Base-by-base conservation (phyloP, 805 yeast species). In the Yarrowia deformans region DNA sequence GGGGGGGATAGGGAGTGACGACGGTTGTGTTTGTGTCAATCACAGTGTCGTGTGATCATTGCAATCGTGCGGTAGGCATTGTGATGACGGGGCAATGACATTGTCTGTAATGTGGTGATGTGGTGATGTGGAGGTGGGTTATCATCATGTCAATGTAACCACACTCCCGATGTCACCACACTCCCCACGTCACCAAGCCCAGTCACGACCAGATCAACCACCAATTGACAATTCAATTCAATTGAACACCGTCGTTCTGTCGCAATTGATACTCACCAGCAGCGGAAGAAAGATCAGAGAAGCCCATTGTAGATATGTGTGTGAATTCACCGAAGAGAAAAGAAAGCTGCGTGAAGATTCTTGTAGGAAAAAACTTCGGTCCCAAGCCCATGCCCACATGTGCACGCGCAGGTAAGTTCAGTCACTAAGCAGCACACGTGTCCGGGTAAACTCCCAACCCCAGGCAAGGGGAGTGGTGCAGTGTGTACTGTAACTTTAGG, bases 211-310 rank as follows among this genome's bases (percentile, higher is more conserved):
- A 4, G 4, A 23, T 4, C 29, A 23, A 23, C 4, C 4, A 23
- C 4, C 29, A 23, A 2, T n/a, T 34, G 18, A 4, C 52, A 48
- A 48, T 48, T 29, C 18, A 29, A 52, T 35, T 29, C 18, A 29
- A 52, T 35, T n/a, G 16, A 45, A 8, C 16, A 12, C n/a, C 32
- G 43, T 40, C 63, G 29, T 10, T 42, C 18, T 13, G 18, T 43
- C 37, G 19, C 34, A 14, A 50, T 35, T 34, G 69, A 29, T 58
- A 49, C 80, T 23, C 73, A 77, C 83, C 84, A 71, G 81, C 74
- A 73, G 81, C 79, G 73, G 84, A 74, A 73, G 81, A 71, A 69
- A 81, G 80, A 76, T 81, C 82, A 70, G 82, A 79, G 76, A 81
- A 81, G 73, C 81, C 81, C 83, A 81, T 81, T 71, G 72, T 60